These are phyloP conservation scores for Falciphora oryzae DNA, from an alignment of 2,329 filamentous ascomycete species.

Conservation along the genomic window DNA sequence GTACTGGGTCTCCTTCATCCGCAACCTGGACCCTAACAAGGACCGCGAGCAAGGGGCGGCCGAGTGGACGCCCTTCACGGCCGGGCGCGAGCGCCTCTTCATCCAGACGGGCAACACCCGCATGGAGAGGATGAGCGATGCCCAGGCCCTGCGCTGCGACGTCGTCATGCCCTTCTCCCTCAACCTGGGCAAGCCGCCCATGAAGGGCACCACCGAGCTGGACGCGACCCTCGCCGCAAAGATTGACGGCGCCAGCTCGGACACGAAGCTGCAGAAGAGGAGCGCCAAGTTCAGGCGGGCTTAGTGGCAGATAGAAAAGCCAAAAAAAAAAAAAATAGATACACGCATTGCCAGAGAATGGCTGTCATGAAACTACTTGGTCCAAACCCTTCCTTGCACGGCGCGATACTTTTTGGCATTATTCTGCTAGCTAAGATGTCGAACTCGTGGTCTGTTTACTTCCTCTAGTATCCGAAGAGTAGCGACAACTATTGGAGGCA, in stretches of 20 bases:
- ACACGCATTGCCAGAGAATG: too few relatives aligned
- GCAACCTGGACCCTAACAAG: conserved; percentile 58
- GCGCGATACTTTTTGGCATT: too few relatives aligned
- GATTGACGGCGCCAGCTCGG: background rate
- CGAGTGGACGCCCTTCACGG: conserved; percentile 40
- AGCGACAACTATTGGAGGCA: too few relatives aligned
- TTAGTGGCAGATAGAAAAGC: too few relatives aligned
- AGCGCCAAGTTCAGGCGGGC: background rate
- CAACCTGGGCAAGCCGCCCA: conserved; percentile 7
- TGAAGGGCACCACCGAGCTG: background rate
- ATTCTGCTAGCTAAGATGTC: too few relatives aligned
- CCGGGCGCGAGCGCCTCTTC: background rate
- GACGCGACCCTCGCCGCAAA: background rate
- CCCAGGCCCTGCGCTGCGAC: conserved; percentile 1
- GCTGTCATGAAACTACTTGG: too few relatives aligned
- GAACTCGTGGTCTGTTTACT: too few relatives aligned
- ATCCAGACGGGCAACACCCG: conserved; percentile 9
- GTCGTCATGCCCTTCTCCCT: background rate
- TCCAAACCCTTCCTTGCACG: too few relatives aligned
- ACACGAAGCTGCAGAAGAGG: background rate
- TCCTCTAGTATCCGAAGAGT: too few relatives aligned
- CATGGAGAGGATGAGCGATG: conserved; percentile 10
- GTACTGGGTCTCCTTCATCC: conserved; percentile 72
- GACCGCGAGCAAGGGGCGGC: conserved; percentile 39
- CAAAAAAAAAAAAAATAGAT: too few relatives aligned